Base-by-base conservation (phyloP, 2,329 filamentous ascomycete genomes). In the Byssochlamys sp. region DNA sequence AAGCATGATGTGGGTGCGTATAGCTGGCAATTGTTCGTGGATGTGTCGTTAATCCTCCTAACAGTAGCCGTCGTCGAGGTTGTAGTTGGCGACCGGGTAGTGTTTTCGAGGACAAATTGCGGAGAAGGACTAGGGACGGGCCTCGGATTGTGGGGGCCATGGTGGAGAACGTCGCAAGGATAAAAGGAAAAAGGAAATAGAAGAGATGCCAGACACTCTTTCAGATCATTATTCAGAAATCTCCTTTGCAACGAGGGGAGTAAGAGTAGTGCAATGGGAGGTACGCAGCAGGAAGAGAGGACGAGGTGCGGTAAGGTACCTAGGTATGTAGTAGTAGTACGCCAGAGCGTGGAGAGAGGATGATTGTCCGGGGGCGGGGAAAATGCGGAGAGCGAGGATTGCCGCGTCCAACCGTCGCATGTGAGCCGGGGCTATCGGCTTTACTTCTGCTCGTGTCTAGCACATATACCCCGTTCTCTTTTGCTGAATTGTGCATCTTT, bases 1-100 rank as follows among this genome's bases (percentile, higher is more conserved):
- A 83, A 35, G 90, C 89, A 76, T 96, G 90, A 72, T 91, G 85
- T 1, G 86, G 83, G 60, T 90, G 84, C 7, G 88, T 89, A 73
- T 95, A 91, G 50, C 84, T 90, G 59, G 91, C 88, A 64, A 88
- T 80, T 56, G 76, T 67, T 56, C 81, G 66, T 14, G 62, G 63
- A 1, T 60, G 29, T 35, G 59, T 65, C 35, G 58, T 53, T 53
- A 58, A 27, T 52, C 48, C 51, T 28, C 53, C 53, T 59, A 50
- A 33, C 51, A 26, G 39, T 11, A 35, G 59, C 48, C 29, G 59
- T 53, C 28, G 59, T 53, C 55, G 61, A 35, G 58, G 48, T 11
- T 57, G 65, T 56, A 65, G 62, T 58, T 61, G 64, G 63, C 61
- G 66, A 56, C 64, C 54, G 55, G 64, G 62, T 58, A 65, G 56